A percentile compares a stretch with the other conserved stretches of the same genome.
Evolutionary conservation across 768 basidiomycete species (phyloP).

Genomic region (Trametes maxima): DNA sequence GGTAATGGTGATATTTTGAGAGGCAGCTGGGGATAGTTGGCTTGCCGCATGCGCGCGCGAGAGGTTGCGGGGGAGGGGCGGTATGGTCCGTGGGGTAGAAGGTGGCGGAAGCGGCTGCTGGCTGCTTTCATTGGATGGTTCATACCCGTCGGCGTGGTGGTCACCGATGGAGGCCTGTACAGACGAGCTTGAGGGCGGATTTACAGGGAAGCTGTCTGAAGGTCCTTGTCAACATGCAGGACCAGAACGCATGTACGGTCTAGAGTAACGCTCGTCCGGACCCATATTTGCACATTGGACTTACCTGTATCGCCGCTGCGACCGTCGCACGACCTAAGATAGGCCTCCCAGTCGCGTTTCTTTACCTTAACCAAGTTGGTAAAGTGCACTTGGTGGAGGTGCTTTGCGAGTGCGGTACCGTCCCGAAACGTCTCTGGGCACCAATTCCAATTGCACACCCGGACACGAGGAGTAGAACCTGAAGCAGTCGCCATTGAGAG

Average conservation of each 20-base stretch:
- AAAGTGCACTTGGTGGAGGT: conserved; percentile 18
- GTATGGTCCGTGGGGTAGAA: neutral
- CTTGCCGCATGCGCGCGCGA: neutral
- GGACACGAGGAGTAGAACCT: neutral
- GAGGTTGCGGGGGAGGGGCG: neutral
- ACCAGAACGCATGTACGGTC: neutral
- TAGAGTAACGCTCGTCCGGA: neutral
- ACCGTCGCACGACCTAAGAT: conserved; percentile 17
- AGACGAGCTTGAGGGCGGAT: no score
- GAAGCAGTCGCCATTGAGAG: neutral
- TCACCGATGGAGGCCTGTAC: no score
- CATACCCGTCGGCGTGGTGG: no score
- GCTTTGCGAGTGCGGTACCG: conserved; percentile 3
- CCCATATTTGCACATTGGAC: neutral
- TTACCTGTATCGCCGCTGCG: conserved; percentile 19
- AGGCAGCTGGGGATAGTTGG: neutral
- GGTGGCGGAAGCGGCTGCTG: neutral
- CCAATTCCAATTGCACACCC: conserved; percentile 25
- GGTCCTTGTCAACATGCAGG: no score
- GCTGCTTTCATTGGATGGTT: no score
- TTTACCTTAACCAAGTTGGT: conserved; percentile 11
- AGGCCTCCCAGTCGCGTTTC: conserved; percentile 13
- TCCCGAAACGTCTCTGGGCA: conserved; percentile 13
- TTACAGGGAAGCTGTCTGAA: no score
- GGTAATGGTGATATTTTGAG: neutral